These are phyloP conservation scores for Perkinsus olseni DNA, from an alignment of 169 alveolate genomes.

Conservation along the genomic window DNA sequence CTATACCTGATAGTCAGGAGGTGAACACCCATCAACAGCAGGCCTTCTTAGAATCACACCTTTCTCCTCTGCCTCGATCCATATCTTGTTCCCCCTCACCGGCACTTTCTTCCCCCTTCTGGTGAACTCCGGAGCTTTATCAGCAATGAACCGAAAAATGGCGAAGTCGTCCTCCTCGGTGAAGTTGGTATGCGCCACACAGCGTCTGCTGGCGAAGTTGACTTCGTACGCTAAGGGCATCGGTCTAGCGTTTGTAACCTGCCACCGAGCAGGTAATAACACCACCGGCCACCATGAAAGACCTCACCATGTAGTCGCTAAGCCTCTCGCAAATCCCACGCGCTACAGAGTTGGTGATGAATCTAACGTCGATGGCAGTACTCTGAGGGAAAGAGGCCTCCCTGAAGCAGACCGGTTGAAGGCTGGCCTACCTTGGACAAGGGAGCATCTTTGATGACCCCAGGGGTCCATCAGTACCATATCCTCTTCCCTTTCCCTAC, in stretches of 20 bases:
- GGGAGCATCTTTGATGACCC: not conserved
- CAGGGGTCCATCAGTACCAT: not conserved
- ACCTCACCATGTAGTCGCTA: not conserved
- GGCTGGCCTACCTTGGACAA: not conserved
- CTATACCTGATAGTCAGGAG: not conserved
- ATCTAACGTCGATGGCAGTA: not conserved
- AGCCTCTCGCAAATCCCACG: not conserved
- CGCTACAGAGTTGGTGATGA: not conserved
- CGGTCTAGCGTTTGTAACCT: not conserved
- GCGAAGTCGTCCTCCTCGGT: not conserved
- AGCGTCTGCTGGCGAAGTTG: not conserved
- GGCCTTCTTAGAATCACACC: not conserved
- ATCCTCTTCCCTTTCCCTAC: not conserved
- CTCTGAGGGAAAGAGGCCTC: not conserved
- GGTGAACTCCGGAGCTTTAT: not conserved
- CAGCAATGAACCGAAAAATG: not conserved
- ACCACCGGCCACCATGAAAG: not conserved
- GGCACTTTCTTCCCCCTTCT: not conserved
- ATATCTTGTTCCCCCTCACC: not conserved
- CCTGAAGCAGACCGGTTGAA: too few species aligned
- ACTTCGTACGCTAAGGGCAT: not conserved
- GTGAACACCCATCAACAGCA: not conserved
- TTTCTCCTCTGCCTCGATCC: not conserved
- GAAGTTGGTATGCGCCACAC: not conserved
- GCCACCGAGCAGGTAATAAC: not conserved